Conservation (phyloP, 352 stramenopile species). For the Phytophthora capsici region DNA sequence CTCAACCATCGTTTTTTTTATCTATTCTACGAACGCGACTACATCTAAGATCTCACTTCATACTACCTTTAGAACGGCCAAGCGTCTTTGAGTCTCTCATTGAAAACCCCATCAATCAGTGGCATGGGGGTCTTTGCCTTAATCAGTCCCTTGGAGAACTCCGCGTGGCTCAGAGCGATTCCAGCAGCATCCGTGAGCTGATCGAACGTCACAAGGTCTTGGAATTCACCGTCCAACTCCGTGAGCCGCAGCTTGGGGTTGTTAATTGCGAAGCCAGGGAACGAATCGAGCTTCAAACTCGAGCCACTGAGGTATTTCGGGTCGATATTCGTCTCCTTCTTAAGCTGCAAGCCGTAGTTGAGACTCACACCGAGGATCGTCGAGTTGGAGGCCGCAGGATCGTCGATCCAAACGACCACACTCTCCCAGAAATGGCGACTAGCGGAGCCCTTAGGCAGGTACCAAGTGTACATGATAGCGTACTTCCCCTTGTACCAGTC, state of each 20-base stretch:
- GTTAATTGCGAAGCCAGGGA: not conserved
- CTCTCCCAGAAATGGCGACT: constrained; percentile 1
- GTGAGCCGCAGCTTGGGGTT: not conserved
- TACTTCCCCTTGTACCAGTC: not conserved
- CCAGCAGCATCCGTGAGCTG: not conserved
- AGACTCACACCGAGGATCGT: not conserved
- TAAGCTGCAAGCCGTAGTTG: not conserved
- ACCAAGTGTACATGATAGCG: constrained; percentile 9
- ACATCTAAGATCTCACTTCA: no score
- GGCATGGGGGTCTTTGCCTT: not conserved
- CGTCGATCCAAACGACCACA: not conserved
- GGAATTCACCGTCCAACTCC: not conserved
- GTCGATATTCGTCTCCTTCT: not conserved
- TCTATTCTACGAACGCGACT: no score
- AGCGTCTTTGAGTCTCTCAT: not conserved
- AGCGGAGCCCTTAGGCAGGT: not conserved
- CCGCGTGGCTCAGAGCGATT: not conserved
- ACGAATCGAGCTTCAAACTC: not conserved
- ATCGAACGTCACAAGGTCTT: not conserved
- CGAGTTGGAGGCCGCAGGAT: not conserved
- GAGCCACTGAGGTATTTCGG: not conserved
- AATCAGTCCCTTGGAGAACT: not conserved
- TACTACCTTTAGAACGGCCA: not conserved
- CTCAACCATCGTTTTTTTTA: no score
- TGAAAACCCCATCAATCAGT: not conserved